These are phyloP conservation scores for Coniochaeta prunicola DNA, from an alignment of 2,329 filamentous ascomycete species.

Conservation along the genomic window DNA sequence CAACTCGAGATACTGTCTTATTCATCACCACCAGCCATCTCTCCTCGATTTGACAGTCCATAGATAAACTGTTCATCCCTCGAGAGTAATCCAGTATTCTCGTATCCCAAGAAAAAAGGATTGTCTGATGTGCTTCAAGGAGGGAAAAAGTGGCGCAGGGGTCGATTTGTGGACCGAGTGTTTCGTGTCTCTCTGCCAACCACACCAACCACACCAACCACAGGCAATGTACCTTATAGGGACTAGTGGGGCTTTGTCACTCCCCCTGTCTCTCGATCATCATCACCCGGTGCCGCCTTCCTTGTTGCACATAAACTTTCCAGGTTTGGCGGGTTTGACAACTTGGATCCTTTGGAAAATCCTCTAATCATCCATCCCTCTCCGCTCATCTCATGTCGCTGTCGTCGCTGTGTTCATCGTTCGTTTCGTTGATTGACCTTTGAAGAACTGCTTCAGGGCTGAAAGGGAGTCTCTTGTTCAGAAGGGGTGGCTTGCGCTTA, in stretches of 20 bases:
- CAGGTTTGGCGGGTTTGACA: neutral
- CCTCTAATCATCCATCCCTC: neutral
- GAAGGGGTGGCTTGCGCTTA: neutral
- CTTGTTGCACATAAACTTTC: neutral
- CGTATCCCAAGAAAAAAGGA: neutral
- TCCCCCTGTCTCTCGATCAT: neutral
- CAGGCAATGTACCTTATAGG: neutral
- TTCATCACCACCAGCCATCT: no score
- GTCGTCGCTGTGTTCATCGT: neutral
- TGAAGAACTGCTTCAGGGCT: neutral
- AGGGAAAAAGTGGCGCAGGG: neutral
- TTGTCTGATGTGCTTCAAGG: neutral
- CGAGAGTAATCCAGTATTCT: neutral
- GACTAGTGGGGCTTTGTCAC: neutral
- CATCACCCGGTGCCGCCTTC: neutral
- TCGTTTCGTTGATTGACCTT: neutral
- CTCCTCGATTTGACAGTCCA: neutral
- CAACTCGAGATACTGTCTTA: neutral
- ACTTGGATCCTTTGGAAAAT: neutral
- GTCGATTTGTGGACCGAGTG: neutral
- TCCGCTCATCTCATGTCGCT: neutral
- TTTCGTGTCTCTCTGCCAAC: neutral
- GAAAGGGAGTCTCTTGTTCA: neutral
- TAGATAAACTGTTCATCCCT: neutral
- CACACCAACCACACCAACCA: neutral